Base-by-base conservation (phyloP, 2,329 filamentous ascomycete genomes). In the Ustilaginoidea virens region DNA sequence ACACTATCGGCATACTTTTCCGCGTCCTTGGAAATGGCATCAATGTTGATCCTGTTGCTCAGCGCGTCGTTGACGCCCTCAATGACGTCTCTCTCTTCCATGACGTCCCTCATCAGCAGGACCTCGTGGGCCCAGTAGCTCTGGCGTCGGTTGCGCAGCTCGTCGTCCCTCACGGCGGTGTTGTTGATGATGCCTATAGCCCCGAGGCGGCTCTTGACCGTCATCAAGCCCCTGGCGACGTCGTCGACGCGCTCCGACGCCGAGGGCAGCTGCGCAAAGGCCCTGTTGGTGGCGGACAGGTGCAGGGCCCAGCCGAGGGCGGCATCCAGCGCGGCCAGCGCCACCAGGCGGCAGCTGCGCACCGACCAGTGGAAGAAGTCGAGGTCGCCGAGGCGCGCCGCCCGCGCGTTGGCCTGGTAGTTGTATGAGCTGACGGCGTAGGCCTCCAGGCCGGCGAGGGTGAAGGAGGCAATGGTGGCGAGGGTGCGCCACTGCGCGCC, bases 101-200 rank as follows among this genome's bases (percentile, higher is more conserved):
- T 78, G 15, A 80, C 72, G 43, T 78, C 72, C 20, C 66, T 59
- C 67, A 80, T 82, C 17, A 82, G 51, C 29, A 67, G 60, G 5
- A 72, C 77, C 56, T 94, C 82, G 25, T 77, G 75, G 7, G 62
- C 58, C 87, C 87, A 96, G 54, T 94, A 94, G 11, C 61, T 65
- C 40, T 76, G 68, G 28, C 68, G 66, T 33, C 67, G 66, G 3
- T 53, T 61, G 34, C 85, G 70, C 49, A 94, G 56, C 24, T 66
- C 67, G 36, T 70, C 64, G 53, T 94, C 81, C 31, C 86, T 60
- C 32, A 78, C 61, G 11, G 80, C 67, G 3, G 82, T 81, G 56
- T 94, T 94, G 48, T 78, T 71, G 25, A 92, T 58, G 33, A 92
- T 73, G 6, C 73, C 79, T 21, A 80, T 56, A 1, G 79, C 80